Percentiles rank a stretch among this genome's conserved stretches.
Evolutionary conservation across 306 rosid genomes (phyloP).

Genomic region (Rosa rugosa): DNA sequence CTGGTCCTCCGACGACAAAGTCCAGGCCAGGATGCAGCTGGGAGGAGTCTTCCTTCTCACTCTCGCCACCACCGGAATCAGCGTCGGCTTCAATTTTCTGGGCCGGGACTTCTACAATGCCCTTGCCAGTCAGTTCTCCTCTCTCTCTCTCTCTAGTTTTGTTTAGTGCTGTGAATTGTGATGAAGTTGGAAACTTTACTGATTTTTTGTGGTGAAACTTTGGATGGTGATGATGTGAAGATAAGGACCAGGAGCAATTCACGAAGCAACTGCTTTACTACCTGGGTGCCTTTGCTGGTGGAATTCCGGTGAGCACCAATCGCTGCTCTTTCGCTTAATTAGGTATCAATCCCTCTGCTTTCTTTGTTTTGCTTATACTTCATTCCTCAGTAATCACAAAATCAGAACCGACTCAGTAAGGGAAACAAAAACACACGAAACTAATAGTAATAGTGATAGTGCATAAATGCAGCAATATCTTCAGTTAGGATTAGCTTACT

Average conservation of each 20-base stretch:
- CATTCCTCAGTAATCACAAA: slow-evolving; percentile 21
- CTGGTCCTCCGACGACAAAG: slow-evolving; percentile 83
- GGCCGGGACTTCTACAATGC: slow-evolving; percentile 96
- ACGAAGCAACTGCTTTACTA: slow-evolving; percentile 84
- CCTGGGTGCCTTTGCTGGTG: slow-evolving; percentile 88
- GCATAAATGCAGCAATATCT: background rate
- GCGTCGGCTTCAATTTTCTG: slow-evolving; percentile 90
- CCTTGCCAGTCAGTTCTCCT: slow-evolving; percentile 68
- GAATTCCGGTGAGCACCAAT: slow-evolving; percentile 98
- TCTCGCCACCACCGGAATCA: slow-evolving; percentile 89
- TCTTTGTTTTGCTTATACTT: slow-evolving; percentile 27
- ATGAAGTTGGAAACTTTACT: background rate
- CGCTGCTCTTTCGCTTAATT: slow-evolving; percentile 63
- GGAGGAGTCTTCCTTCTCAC: slow-evolving; percentile 88
- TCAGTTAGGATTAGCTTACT: background rate
- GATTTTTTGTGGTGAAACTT: background rate
- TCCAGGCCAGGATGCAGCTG: slow-evolving; percentile 70
- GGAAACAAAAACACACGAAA: background rate
- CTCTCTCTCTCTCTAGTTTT: slow-evolving; percentile 4
- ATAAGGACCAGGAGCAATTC: slow-evolving; percentile 96
- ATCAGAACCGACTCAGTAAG: background rate
- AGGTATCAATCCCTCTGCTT: slow-evolving; percentile 71
- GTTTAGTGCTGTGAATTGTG: slow-evolving; percentile 5
- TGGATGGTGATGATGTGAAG: slow-evolving; percentile 33
- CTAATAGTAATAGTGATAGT: background rate